Evolutionary conservation across 1,284 basidiomycete species (phyloP).

Genomic region (Puccinia polysora): DNA sequence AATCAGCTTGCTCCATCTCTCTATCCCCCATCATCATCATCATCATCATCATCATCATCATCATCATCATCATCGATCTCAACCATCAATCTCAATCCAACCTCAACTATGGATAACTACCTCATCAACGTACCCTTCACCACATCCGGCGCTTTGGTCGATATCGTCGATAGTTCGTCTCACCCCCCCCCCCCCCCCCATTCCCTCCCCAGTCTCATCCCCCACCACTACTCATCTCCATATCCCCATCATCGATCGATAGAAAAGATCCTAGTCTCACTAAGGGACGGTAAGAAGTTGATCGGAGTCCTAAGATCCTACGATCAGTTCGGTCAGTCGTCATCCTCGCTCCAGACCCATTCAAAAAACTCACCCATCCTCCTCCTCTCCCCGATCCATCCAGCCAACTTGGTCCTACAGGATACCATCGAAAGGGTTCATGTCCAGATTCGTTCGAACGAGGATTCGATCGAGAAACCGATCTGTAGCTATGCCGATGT

Average conservation of each 20-base stretch:
- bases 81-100: too few species aligned
- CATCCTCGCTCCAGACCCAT: too few species aligned
- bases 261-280: constrained; percentile 98
- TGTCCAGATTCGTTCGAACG: constrained; percentile 6
- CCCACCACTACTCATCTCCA: too few species aligned
- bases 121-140: constrained; percentile 68
- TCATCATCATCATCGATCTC: too few species aligned
- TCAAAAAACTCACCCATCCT: too few species aligned
- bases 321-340: constrained; percentile 87
- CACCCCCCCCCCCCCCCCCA: too few species aligned
- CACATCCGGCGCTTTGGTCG: constrained; percentile 89
- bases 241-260: too few species aligned
- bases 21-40: neutral
- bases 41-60: too few species aligned
- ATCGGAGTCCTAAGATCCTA: constrained; percentile 94
- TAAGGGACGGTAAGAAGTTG: constrained; percentile 92
- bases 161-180: constrained; percentile 97
- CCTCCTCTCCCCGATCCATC: too few species aligned
- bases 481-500: constrained; percentile 73
- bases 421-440: constrained; percentile 70
- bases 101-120: constrained; percentile 43
- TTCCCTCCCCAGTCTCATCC: constrained; percentile 55
- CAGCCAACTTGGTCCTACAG: constrained; percentile 55
- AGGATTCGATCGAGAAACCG: constrained; percentile 52
- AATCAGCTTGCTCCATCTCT: neutral